Conservation (phyloP, 2,329 filamentous ascomycete species). For the Dactylonectria estremocensis region DNA sequence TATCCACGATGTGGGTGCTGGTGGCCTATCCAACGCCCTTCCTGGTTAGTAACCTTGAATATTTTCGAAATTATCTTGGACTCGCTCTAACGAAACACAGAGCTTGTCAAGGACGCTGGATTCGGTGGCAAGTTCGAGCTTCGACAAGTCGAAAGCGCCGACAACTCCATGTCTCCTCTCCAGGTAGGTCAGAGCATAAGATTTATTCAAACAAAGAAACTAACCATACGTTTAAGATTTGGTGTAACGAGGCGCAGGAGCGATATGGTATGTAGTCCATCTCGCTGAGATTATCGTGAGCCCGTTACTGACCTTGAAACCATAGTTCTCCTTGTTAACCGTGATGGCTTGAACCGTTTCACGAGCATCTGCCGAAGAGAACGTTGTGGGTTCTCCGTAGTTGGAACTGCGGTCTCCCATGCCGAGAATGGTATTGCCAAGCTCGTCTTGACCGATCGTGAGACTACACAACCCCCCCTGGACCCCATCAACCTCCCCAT, state of each 20-base stretch:
- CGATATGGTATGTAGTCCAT: constrained; percentile 70
- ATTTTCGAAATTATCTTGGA: not conserved
- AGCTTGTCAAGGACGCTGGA: constrained; percentile 92
- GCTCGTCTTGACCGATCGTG: constrained; percentile 85
- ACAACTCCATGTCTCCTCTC: constrained; percentile 92
- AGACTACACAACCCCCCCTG: constrained; percentile 75
- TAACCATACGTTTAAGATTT: constrained; percentile 69
- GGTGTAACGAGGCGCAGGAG: constrained; percentile 98
- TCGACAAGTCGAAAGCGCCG: constrained; percentile 92
- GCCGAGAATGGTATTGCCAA: constrained; percentile 76
- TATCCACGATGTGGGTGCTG: constrained; percentile 97
- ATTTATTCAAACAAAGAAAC: not conserved
- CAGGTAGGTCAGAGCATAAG: constrained; percentile 61
- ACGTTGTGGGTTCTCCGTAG: constrained; percentile 92
- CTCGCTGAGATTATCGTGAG: not conserved
- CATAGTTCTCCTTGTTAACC: constrained; percentile 84
- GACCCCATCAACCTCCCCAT: constrained; percentile 90
- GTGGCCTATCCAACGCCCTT: constrained; percentile 82
- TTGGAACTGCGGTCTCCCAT: constrained; percentile 80
- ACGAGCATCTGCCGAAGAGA: constrained; percentile 81
- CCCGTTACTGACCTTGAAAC: not conserved
- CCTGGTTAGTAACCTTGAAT: constrained; percentile 51
- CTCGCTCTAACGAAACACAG: constrained; percentile 58
- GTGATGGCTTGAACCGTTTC: constrained; percentile 84
- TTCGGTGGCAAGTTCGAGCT: constrained; percentile 94